These are phyloP conservation scores for Mortierella sp. DNA, from an alignment of 371 early-diverging fungal species.

Conservation along the genomic window DNA sequence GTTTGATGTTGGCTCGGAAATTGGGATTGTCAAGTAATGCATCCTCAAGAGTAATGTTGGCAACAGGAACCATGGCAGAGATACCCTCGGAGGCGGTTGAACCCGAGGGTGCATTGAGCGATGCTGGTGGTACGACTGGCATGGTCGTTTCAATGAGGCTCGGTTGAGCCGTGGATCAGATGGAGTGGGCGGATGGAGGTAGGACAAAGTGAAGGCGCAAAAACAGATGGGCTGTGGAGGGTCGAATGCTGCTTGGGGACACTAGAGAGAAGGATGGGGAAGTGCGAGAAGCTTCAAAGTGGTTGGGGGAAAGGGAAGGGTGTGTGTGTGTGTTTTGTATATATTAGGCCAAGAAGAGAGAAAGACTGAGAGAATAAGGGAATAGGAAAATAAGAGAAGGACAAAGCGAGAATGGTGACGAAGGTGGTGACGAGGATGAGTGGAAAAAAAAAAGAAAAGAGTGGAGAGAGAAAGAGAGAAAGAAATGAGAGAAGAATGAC, in stretches of 20 bases:
- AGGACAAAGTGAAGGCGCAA: too few relatives aligned
- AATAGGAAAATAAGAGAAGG: background rate
- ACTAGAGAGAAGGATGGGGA: too few relatives aligned
- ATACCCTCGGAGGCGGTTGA: slow-evolving; percentile 38
- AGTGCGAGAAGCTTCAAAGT: too few relatives aligned
- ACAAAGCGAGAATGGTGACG: background rate
- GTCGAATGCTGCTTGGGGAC: too few relatives aligned
- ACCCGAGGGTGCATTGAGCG: slow-evolving; percentile 21
- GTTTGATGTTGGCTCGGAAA: slow-evolving; percentile 68
- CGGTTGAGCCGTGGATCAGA: too few relatives aligned
- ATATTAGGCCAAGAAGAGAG: background rate
- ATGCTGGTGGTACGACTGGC: slow-evolving; percentile 22
- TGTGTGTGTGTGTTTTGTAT: too few relatives aligned
- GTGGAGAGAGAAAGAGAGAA: background rate
- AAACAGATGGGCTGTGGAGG: too few relatives aligned
- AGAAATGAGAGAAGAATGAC: background rate
- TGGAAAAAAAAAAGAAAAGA: background rate
- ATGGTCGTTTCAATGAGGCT: slow-evolving; percentile 1
- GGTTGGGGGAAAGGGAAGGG: background rate
- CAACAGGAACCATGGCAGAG: slow-evolving; percentile 49
- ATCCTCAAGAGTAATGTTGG: slow-evolving; percentile 65
- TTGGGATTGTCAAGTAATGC: slow-evolving; percentile 77
- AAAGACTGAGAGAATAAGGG: background rate
- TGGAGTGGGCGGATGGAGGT: too few relatives aligned
- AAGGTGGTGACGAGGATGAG: background rate